phyloP scores from a whole-genome alignment of 192 early-diverging fungal species.

The Martensiomyces pterosporus region DNA sequence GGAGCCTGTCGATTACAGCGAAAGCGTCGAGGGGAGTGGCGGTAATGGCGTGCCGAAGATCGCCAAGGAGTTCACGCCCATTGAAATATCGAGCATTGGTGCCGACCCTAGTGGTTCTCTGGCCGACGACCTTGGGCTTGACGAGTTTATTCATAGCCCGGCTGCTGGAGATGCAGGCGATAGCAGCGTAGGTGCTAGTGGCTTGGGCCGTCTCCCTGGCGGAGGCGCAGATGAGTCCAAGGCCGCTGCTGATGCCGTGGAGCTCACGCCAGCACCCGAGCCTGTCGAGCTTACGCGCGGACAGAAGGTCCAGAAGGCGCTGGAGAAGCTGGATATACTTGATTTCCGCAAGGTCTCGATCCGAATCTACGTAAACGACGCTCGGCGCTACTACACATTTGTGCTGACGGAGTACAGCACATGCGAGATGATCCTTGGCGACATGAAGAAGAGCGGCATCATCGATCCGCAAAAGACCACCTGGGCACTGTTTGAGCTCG shows the following conservation, averaged over 20 bases:
- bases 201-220: too few species aligned
- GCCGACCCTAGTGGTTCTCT: background rate
- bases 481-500: conserved; percentile 92
- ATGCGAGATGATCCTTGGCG: conserved; percentile 65
- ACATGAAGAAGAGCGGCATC: conserved; percentile 61
- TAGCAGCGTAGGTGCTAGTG: too few species aligned
- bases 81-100: conserved; percentile 23
- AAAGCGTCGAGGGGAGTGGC: background rate
- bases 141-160: conserved; percentile 14
- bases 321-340: conserved; percentile 39
- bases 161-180: conserved; percentile 2
- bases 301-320: conserved; percentile 45
- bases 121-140: conserved; percentile 19
- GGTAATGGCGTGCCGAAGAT: background rate
- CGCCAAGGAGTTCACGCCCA: conserved; percentile 34
- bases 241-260: background rate
- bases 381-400: conserved; percentile 70
- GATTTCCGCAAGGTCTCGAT: conserved; percentile 56
- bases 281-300: conserved; percentile 37
- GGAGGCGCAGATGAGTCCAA: background rate
- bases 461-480: conserved; percentile 44
- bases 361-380: conserved; percentile 86
- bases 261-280: background rate
- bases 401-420: conserved; percentile 71
- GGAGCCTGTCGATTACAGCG: conserved; percentile 29